Percentiles rank a stretch among this genome's conserved stretches.
phyloP scores from a whole-genome alignment of 495 filamentous ascomycete species.

The Cairneyella variabilis region DNA sequence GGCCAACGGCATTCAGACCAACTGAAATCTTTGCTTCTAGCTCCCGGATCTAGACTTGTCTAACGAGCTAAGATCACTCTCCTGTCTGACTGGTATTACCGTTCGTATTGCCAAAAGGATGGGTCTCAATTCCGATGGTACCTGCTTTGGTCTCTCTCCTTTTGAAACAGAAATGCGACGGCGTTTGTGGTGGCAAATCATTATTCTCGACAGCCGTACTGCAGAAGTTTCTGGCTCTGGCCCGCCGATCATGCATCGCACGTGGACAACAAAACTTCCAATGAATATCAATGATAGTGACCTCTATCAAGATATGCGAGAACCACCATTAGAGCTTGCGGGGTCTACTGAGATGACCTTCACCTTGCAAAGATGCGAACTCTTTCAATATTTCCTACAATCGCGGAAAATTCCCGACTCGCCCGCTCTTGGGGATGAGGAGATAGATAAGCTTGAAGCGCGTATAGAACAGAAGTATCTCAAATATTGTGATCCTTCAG shows the following conservation, averaged over 20 bases:
- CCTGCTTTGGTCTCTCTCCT: conserved; percentile 62
- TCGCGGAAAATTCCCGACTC: no score
- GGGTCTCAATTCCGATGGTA: conserved; percentile 75
- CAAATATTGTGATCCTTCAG: no score
- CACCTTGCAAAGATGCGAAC: no score
- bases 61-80: conserved; percentile 36
- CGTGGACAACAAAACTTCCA: conserved; percentile 63
- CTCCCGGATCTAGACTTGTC: no score
- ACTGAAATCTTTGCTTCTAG: no score
- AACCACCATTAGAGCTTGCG: no score
- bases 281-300: conserved; percentile 78
- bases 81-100: conserved; percentile 63
- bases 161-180: conserved; percentile 84
- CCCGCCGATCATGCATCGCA: conserved; percentile 65
- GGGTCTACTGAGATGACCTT: no score
- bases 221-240: conserved; percentile 83
- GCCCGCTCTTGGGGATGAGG: no score
- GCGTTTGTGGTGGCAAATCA: conserved; percentile 79
- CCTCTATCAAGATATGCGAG: conserved; percentile 59
- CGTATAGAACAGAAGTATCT: no score
- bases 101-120: conserved; percentile 77
- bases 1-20: no score
- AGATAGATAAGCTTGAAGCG: no score
- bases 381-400: no score
- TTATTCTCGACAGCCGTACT: conserved; percentile 67